Conservation (phyloP, 2,329 filamentous ascomycete genomes). For the Clonostachys solani region DNA sequence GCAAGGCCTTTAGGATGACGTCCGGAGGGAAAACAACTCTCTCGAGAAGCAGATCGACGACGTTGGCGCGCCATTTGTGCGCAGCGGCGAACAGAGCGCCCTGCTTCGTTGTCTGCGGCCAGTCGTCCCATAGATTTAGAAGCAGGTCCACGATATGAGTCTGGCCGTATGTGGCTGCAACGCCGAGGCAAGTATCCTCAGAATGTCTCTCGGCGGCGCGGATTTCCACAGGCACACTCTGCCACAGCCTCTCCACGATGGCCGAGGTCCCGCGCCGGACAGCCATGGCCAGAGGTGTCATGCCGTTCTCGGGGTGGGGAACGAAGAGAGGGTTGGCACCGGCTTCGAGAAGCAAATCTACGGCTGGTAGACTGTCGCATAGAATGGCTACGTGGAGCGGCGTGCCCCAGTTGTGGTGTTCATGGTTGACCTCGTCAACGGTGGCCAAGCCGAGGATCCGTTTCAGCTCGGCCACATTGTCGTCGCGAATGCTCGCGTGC, state of each 20-base stretch:
- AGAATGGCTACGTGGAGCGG: too few species aligned
- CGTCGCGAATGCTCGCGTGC: too few species aligned
- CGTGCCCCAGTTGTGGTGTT: too few species aligned
- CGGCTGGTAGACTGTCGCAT: background rate
- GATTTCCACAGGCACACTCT: background rate
- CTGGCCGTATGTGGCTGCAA: background rate
- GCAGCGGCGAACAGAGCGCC: background rate
- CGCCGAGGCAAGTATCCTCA: too few species aligned
- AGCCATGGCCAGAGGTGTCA: background rate
- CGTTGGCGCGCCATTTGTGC: background rate
- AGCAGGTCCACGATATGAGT: background rate
- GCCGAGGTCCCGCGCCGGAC: background rate
- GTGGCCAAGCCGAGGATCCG: too few species aligned
- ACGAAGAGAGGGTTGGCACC: background rate
- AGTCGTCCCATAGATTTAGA: background rate
- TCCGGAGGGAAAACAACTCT: background rate
- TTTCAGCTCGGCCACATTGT: too few species aligned
- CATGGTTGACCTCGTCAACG: too few species aligned
- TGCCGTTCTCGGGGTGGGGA: background rate
- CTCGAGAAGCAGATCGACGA: background rate
- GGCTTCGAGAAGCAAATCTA: background rate
- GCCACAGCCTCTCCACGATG: background rate
- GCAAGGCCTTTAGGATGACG: background rate
- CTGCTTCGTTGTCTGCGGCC: background rate
- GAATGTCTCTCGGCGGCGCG: background rate